Conservation (phyloP, 2,329 filamentous ascomycete species). For the Penicillium hordei region DNA sequence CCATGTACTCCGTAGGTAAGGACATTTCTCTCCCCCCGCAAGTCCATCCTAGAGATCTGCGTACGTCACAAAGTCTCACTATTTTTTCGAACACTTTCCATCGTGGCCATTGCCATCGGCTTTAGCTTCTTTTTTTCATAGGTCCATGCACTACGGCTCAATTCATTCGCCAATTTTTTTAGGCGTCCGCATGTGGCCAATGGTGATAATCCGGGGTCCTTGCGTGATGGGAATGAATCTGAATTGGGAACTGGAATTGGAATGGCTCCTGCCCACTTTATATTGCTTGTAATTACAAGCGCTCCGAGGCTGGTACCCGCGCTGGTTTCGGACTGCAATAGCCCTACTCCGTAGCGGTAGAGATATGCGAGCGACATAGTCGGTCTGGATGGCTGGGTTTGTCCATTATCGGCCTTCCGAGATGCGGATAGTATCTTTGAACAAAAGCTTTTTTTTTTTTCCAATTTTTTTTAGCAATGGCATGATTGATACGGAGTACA, state of each 20-base stretch:
- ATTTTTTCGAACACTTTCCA: neutral
- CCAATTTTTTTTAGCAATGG: neutral
- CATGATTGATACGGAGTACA: neutral
- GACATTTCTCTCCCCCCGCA: neutral
- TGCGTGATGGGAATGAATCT: neutral
- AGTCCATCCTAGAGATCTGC: constrained; percentile 4
- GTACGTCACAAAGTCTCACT: neutral
- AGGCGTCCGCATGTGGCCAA: neutral
- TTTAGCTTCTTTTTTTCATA: neutral
- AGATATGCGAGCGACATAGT: neutral
- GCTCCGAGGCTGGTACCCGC: neutral
- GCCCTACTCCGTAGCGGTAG: neutral
- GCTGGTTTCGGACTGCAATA: neutral
- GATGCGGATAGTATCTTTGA: neutral
- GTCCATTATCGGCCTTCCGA: neutral
- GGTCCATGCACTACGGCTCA: neutral
- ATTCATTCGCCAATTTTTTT: neutral
- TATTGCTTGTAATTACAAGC: neutral
- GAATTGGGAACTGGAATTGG: neutral
- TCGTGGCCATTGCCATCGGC: neutral
- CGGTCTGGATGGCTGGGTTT: neutral
- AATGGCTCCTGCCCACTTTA: neutral
- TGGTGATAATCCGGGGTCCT: constrained; percentile 4
- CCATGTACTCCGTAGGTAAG: no score
- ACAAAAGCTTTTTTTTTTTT: neutral